Evolutionary conservation across 805 yeast species (phyloP), one percentile per base, ranked within the genome.

Genomic region (Saccharomycopsis schoenii): DNA sequence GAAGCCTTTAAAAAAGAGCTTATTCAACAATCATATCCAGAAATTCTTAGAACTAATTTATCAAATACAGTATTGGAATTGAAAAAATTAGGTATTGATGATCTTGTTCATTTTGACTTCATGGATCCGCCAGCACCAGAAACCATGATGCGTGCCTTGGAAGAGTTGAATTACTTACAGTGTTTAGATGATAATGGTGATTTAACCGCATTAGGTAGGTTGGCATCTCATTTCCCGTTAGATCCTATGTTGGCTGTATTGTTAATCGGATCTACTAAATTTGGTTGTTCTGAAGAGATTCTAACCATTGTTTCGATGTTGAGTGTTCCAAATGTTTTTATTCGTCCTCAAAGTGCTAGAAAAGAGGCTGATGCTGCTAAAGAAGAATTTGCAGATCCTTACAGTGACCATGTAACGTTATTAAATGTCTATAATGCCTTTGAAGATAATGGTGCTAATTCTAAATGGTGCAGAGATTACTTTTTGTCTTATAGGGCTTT

Each of bases 61-160:
- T 86, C 97, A 5, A 86, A 91, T 25, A 94, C 97, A 0, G 98
- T 93, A 41, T 76, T 93, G 65, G 96, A 94, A 72, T 79, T 93
- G 73, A 94, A 94, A 72, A 94, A 94, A 74, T 81, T 94, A 65
- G 98, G 98, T 14, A 82, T 93, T 65, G 96, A 94, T 71, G 98
- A 93, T 75, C 82, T 93, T 69, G 99, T 94, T 47, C 98, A 93
- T 74, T 93, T 93, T 70, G 99, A 94, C 72, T 93, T 94, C 71
- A 93, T 93, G 96, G 99, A 93, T 71, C 98, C 99, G 8, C 99
- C 99, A 14, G 98, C 98, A 1, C 99, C 99, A 10, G 99, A 93
- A 74, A 94, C 99, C 6, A 94, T 93, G 99, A 94, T 94, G 99
- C 82, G 99, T 72, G 98, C 98, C 0, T 77, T 93, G 65, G 99